Evolutionary conservation across 2,329 filamentous ascomycete species (phyloP), one percentile per base, ranked within the genome.

Genomic region (Falciphora oryzae): DNA sequence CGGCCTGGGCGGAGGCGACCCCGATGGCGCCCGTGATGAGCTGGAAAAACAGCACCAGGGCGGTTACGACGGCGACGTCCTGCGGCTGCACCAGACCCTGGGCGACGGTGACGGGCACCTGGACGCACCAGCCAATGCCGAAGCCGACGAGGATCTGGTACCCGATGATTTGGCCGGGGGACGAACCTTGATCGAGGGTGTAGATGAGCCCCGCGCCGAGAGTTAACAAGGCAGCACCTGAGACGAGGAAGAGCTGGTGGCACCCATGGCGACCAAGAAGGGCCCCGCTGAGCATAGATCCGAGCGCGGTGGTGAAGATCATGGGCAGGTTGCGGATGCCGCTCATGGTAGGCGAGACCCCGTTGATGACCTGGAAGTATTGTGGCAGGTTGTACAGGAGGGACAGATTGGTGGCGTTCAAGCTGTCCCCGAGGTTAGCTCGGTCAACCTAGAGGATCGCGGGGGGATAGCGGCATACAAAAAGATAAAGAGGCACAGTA

Each of bases 351-450:
- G 78, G 75, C 14, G 70, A 73, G 56, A 75, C 74, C 18, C 74
- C 75, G 65, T 76, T 77, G 66, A 83, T 75, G 38, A 77, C 76
- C 72, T 85, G 80, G 71, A 85, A 83, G 75, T 81, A 84, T 66
- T 83, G 75, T 1, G 82, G 81, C 6, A 83, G 72, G 66, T 81
- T 44, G 14, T 44, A 44, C 38, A 81, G 72, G 32, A 61, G 4
- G 13, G 32, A 35, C 27, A 50, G 2, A 27, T 22, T 28, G 16
- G 44, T 58, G 27, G 57, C 57, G 57, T 18, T 29, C 27, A 29
- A 31, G 57, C 27, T 58, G 57, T 29, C 14, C 38, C 11, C 38
- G 3, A 7, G 3, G 38, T 44, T 44, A 44, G 38, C 14, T 44
- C 32, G 7, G 18, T 22, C 38, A 16, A 44, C 38, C 38, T 22